phyloP scores from a whole-genome alignment of 2,329 filamentous ascomycete genomes.

The Coleophoma crateriformis region DNA sequence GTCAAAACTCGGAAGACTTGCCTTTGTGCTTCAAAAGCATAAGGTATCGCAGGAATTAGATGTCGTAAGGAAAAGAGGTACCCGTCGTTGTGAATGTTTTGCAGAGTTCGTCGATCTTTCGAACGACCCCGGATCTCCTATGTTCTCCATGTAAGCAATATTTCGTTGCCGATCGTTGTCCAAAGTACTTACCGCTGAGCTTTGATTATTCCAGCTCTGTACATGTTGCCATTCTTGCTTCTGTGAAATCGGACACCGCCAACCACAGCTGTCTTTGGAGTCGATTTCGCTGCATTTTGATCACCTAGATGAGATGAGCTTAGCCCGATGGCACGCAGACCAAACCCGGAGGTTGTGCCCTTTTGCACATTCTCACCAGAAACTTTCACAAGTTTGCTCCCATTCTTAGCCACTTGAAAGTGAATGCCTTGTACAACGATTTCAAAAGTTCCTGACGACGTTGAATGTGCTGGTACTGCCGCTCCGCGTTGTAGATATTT shows the following conservation, averaged over 20 bases:
- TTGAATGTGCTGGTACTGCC: constrained; percentile 16
- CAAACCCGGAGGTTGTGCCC: constrained; percentile 2
- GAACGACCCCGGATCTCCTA: constrained; percentile 40
- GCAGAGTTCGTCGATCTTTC: constrained; percentile 70
- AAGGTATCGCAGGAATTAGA: constrained; percentile 5
- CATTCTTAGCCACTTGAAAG: constrained; percentile 69
- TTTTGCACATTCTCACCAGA: constrained; percentile 48
- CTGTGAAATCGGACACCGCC: constrained; percentile 78
- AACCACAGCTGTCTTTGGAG: constrained; percentile 67
- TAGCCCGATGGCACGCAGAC: neutral
- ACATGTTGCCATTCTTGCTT: constrained; percentile 83
- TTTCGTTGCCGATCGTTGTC: too few species aligned
- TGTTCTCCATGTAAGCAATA: neutral
- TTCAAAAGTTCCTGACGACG: constrained; percentile 44
- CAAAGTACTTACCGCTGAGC: constrained; percentile 62
- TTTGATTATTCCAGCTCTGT: constrained; percentile 69
- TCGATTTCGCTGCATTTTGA: constrained; percentile 55
- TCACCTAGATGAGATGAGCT: constrained; percentile 43
- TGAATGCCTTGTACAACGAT: constrained; percentile 66
- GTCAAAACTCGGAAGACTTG: constrained; percentile 19
- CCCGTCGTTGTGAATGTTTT: constrained; percentile 65
- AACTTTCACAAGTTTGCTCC: constrained; percentile 75
- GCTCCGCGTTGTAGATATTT: constrained; percentile 35
- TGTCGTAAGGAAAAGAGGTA: constrained; percentile 41
- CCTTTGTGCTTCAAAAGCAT: constrained; percentile 9